Evolutionary conservation across 2,329 filamentous ascomycete species (phyloP).

Genomic region (Cyphellophora attinorum): DNA sequence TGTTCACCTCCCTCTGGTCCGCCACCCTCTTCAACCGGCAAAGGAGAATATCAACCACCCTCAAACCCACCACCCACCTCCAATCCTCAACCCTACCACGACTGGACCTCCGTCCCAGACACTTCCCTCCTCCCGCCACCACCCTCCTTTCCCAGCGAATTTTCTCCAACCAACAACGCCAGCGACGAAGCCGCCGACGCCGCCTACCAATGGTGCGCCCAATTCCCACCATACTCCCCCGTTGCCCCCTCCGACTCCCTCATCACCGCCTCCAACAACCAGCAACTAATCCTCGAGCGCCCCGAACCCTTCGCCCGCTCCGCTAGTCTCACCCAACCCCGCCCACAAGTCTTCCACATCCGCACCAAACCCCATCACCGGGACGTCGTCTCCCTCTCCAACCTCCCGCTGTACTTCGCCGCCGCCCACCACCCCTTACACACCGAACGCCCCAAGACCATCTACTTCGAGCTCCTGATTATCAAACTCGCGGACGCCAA

Average conservation of each 20-base stretch:
- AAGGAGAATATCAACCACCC: background rate
- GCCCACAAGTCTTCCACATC: conserved; percentile 30
- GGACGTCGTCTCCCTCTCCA: conserved; percentile 45
- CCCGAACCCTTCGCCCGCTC: conserved; percentile 1
- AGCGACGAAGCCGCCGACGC: conserved; percentile 42
- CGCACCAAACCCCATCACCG: conserved; percentile 30
- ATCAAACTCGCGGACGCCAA: conserved; percentile 31
- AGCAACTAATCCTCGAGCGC: conserved; percentile 34
- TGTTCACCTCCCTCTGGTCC: conserved; percentile 15
- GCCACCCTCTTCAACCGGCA: conserved; percentile 13
- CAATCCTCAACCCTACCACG: conserved; percentile 49
- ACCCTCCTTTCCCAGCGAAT: conserved; percentile 43
- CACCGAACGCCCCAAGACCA: conserved; percentile 37
- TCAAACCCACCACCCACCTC: conserved; percentile 13
- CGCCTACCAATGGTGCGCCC: conserved; percentile 46
- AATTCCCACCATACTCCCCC: conserved; percentile 42
- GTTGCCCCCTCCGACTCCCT: conserved; percentile 31
- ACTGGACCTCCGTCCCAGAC: conserved; percentile 54
- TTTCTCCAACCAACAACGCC: conserved; percentile 49
- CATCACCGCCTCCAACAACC: conserved; percentile 31
- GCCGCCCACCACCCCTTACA: conserved; percentile 39
- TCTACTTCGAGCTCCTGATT: conserved; percentile 52
- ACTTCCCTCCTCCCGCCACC: conserved; percentile 51
- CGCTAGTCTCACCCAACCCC: conserved; percentile 5
- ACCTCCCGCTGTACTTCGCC: conserved; percentile 48